Evolutionary conservation across 495 filamentous ascomycete species (phyloP), one percentile per base, ranked within the genome.

Genomic region (Parmelia sp.): DNA sequence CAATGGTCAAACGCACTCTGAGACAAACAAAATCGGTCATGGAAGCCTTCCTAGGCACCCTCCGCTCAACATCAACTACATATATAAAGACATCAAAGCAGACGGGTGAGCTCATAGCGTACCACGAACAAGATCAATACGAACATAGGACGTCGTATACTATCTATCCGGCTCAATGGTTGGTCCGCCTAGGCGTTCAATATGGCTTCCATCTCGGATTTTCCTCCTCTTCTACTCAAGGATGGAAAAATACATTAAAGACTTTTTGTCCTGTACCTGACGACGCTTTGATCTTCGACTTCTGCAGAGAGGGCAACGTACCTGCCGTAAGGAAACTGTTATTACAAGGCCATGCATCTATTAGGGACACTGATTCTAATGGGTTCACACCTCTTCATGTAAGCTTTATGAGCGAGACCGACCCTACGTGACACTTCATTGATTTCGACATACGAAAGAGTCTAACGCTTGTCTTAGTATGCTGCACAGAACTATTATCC

Each of bases 261-360:
- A 55, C 49, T n/a, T 63, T 51, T 29, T 35, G 45, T 33, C 27
- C 19, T 33, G 60, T 66, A 39, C 60, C 65, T 44, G 60, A 67
- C 35, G 59, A 66, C 35, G 45, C 67, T 45, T 29, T 63, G 51
- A 64, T 64, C 10, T 69, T 69, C 35, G 31, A 59, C 2, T 69
- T 63, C 37, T 69, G 65, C 29, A 53, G 14, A n/a, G 17, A 67
- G 2, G 67, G 65, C 2, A 63, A 69, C 42, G 21, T 69, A 53
- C 47, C 23, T 25, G 58, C 25, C 21, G 42, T 49, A 2, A 47
- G 40, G n/a, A 37, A 1, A 23, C 3, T 61, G 58, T 49, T 61
- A 4, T 49, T 29, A 21, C 4, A 7, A 33, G 58, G 58, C 0
- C 29, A 61, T 35, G 58, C 58, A 23, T 47, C 58, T 3, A 42